Evolutionary conservation across 2,329 filamentous ascomycete species (phyloP).

Genomic region (Diplodia intermedia): DNA sequence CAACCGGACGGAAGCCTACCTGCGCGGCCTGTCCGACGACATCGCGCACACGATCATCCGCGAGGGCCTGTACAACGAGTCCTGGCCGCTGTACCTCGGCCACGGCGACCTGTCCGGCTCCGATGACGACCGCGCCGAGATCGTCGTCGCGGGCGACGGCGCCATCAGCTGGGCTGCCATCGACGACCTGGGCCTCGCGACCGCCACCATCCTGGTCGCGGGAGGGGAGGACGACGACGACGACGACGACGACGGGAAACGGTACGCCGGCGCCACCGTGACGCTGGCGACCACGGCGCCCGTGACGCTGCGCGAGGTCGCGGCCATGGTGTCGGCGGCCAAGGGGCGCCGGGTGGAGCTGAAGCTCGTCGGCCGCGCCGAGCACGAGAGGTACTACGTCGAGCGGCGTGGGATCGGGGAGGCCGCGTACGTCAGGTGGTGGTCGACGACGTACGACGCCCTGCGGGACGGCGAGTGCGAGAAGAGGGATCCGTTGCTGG

Average conservation of each 20-base stretch:
- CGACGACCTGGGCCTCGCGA: constrained; percentile 53
- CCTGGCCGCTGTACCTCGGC: constrained; percentile 57
- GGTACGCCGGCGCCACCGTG: constrained; percentile 47
- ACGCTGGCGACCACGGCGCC: constrained; percentile 47
- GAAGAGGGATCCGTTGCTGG: constrained; percentile 52
- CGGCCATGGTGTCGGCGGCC: constrained; percentile 40
- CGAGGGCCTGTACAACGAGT: constrained; percentile 56
- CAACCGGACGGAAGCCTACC: constrained; percentile 53
- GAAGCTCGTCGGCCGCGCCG: constrained; percentile 48
- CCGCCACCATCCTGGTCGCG: constrained; percentile 47
- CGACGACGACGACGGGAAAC: constrained; percentile 39
- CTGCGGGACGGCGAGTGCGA: constrained; percentile 52
- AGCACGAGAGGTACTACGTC: constrained; percentile 53
- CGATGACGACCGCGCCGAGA: constrained; percentile 48
- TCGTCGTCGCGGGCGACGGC: constrained; percentile 53
- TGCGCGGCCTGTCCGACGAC: constrained; percentile 41
- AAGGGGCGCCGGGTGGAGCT: constrained; percentile 44
- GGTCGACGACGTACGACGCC: constrained; percentile 55
- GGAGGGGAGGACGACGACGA: constrained; percentile 38
- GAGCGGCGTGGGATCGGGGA: constrained; percentile 47
- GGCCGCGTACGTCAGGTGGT: constrained; percentile 53
- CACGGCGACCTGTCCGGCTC: constrained; percentile 48
- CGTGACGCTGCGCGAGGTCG: constrained; percentile 42
- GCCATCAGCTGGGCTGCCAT: constrained; percentile 55
- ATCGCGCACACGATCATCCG: constrained; percentile 49